Evolutionary conservation across 2,329 filamentous ascomycete genomes (phyloP).

Genomic region (Penicillium decumbens): DNA sequence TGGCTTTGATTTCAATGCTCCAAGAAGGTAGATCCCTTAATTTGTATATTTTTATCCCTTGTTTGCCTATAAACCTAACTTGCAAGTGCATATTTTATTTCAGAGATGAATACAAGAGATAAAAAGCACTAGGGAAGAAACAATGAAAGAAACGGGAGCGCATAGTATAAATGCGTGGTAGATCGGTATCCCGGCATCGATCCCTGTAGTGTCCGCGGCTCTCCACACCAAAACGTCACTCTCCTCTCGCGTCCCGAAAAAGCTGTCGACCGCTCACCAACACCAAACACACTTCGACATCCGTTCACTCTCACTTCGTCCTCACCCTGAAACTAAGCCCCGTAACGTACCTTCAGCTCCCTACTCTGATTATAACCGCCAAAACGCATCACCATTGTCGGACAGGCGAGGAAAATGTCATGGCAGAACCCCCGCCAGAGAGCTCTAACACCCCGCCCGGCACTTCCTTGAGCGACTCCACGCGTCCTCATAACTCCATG

Average conservation of each 20-base stretch:
- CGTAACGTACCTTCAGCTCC: not conserved
- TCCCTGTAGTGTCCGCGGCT: not conserved
- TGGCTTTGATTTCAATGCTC: not conserved
- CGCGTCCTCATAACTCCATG: slow-evolving; percentile 34
- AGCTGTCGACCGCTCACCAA: slow-evolving; percentile 16
- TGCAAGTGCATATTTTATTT: not conserved
- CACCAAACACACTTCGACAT: not conserved
- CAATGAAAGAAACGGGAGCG: not conserved
- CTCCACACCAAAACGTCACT: slow-evolving; percentile 22
- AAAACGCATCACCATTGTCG: not conserved
- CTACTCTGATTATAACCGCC: not conserved
- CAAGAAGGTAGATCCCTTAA: not conserved
- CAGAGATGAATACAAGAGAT: not conserved
- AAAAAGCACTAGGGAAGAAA: no score
- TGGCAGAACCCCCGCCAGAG: slow-evolving; percentile 45
- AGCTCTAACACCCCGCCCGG: slow-evolving; percentile 42
- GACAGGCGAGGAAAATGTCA: slow-evolving; percentile 39
- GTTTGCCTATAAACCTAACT: not conserved
- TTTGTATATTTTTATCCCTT: not conserved
- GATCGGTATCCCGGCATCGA: not conserved
- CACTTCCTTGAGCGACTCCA: slow-evolving; percentile 29
- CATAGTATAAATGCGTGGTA: not conserved
- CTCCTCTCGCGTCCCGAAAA: slow-evolving; percentile 19
- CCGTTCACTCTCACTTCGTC: slow-evolving; percentile 1
- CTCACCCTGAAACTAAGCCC: not conserved